Base-by-base conservation (phyloP, 225 moss, liverwort and hornwort species). In the Takakia lepidozioides region DNA sequence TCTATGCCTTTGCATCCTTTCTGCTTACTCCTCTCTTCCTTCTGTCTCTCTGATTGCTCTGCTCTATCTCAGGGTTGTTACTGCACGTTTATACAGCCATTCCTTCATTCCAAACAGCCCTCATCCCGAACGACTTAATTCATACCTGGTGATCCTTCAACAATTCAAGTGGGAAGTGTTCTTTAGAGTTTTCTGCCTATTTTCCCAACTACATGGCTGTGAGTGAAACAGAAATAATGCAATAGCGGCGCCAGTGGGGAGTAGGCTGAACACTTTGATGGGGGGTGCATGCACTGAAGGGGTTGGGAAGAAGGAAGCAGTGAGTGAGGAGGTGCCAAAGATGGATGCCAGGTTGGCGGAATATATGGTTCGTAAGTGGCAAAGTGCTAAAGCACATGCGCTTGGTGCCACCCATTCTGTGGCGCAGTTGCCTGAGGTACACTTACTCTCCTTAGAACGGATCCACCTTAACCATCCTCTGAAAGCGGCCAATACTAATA, bases 311-410 rank as follows among this genome's bases (percentile, higher is more conserved):
- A 67, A 63, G 66, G 57, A 74, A 63, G 54, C 38, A 21, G 38
- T 65, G 58, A 57, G 53, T 61, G 68, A 61, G 64, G 81, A 76
- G 56, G 38, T 79, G 34, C 60, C 74, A 29, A 75, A 75, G 64
- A 95, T 95, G 90, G 95, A 95, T 69, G 95, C 90, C 55, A 84
- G 86, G 67, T 54, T 95, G 57, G 87, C 84, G 26, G 90, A 90
- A 53, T 47, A 73, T 27, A 66, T 87, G 63, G 77, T 95, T 60
- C 89, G 95, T 40, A 84, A 76, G 54, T 95, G 95, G 95, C 95
- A 95, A 62, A 58, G 82, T 65, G 86, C 89, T 44, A 95, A 95
- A 83, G 95, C 95, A 23, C 68, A 66, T 63, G 95, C 95, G 13
- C 81, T 95, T 34, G 90, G 95, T 62, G 62, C 80, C 34, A 56